Conservation (phyloP, 495 filamentous ascomycete species). For the Podospora anserina region DNA sequence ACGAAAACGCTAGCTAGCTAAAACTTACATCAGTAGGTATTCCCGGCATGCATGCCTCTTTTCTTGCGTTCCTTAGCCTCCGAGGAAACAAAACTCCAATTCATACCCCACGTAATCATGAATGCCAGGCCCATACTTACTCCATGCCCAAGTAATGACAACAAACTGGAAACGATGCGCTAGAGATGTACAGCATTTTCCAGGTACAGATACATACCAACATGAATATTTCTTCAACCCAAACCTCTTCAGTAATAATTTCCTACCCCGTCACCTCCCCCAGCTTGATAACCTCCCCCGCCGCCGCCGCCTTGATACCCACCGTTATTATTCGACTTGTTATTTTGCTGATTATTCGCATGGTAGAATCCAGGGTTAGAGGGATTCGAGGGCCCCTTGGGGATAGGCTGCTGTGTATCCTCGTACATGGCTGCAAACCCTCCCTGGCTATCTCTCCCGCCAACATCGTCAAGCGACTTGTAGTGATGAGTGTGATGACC, state of each 20-base stretch:
- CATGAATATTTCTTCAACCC: background rate
- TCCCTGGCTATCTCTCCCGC: conserved; percentile 37
- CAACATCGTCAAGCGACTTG: conserved; percentile 42
- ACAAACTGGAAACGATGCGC: background rate
- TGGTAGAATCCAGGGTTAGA: conserved; percentile 14
- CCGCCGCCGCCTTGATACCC: background rate
- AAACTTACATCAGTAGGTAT: background rate
- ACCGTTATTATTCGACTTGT: background rate
- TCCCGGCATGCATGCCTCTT: background rate
- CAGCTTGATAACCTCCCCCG: conserved; percentile 1
- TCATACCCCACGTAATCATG: background rate
- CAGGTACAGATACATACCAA: background rate
- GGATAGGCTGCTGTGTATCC: conserved; percentile 25
- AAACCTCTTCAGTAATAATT: background rate
- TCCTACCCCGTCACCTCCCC: conserved; percentile 12
- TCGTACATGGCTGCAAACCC: conserved; percentile 42
- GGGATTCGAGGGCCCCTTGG: conserved; percentile 19
- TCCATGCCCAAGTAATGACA: background rate
- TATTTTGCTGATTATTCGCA: background rate
- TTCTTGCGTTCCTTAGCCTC: background rate
- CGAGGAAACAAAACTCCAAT: background rate
- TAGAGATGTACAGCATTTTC: background rate
- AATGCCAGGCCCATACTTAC: background rate
- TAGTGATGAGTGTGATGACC: conserved; percentile 27
- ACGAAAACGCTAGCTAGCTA: background rate